Evolutionary conservation across 305 asterid species (phyloP).

Genomic region (Solanum hybrid): DNA sequence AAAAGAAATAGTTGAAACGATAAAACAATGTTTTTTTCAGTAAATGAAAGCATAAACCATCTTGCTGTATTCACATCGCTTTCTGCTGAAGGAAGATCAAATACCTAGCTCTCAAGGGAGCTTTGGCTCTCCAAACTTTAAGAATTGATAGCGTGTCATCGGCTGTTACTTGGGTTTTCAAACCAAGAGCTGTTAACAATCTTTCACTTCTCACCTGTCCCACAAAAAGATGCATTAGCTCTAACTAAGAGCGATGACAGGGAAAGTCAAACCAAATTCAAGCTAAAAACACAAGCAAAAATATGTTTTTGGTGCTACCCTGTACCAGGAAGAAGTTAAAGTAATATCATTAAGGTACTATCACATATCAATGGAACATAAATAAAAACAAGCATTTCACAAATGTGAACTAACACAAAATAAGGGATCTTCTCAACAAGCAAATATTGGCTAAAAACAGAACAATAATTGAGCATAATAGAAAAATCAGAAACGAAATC

Average conservation of each 20-base stretch:
- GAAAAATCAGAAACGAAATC: not conserved
- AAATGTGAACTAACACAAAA: not conserved
- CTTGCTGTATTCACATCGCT: not conserved
- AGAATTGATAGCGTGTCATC: conserved; percentile 58
- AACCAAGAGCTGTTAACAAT: conserved; percentile 54
- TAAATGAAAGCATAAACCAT: not conserved
- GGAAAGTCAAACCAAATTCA: not conserved
- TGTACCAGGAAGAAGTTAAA: not conserved
- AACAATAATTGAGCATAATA: not conserved
- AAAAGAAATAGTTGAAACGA: not conserved
- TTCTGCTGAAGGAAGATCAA: not conserved
- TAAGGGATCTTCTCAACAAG: not conserved
- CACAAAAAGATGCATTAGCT: not conserved
- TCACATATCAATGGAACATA: not conserved
- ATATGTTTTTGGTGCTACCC: not conserved
- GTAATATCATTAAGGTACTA: not conserved
- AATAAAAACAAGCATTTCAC: not conserved
- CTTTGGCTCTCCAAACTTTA: conserved; percentile 46
- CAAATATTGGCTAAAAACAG: not conserved
- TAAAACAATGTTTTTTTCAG: not conserved
- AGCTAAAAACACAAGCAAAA: not conserved
- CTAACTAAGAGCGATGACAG: not conserved
- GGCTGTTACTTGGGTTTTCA: conserved; percentile 55
- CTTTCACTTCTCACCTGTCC: conserved; percentile 72
- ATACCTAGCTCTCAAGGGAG: conserved; percentile 73